Evolutionary conservation across 495 filamentous ascomycete genomes (phyloP).

Genomic region (Tuber magnatum): DNA sequence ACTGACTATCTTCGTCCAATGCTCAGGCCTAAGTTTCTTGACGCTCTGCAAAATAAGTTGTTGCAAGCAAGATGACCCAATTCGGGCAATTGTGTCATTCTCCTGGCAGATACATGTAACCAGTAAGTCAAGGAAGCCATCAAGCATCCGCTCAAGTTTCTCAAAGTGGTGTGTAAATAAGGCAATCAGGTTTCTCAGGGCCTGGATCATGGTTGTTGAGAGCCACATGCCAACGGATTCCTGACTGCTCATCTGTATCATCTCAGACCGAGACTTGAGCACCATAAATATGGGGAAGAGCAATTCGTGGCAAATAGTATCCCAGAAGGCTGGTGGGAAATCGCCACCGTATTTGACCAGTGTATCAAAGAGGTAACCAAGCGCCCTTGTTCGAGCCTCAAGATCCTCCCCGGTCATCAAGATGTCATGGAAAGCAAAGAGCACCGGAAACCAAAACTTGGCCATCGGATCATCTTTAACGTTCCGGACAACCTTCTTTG

Average conservation of each 20-base stretch:
- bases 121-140: slow-evolving; percentile 84
- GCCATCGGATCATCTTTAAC: slow-evolving; percentile 68
- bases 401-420: slow-evolving; percentile 98
- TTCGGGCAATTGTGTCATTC: slow-evolving; percentile 95
- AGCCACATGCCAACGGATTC: slow-evolving; percentile 98
- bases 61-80: slow-evolving; percentile 95
- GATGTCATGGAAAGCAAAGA: slow-evolving; percentile 98
- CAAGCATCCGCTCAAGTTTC: slow-evolving; percentile 89
- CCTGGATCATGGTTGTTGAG: slow-evolving; percentile 98
- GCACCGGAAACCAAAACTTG: slow-evolving; percentile 87
- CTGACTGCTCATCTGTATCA: slow-evolving; percentile 84
- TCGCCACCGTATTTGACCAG: slow-evolving; percentile 81
- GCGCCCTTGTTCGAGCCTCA: slow-evolving; percentile 88
- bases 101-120: slow-evolving; percentile 97
- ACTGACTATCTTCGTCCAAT: slow-evolving; percentile 90
- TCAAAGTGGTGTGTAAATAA: slow-evolving; percentile 98
- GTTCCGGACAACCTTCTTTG: slow-evolving; percentile 51
- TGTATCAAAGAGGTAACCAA: slow-evolving; percentile 93
- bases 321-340: slow-evolving; percentile 94
- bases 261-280: slow-evolving; percentile 87
- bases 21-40: slow-evolving; percentile 71
- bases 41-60: slow-evolving; percentile 95
- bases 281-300: slow-evolving; percentile 99
- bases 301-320: slow-evolving; percentile 92
- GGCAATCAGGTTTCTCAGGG: slow-evolving; percentile 93